Conservation (phyloP, 2,329 filamentous ascomycete species). For the Fusarium sp. region DNA sequence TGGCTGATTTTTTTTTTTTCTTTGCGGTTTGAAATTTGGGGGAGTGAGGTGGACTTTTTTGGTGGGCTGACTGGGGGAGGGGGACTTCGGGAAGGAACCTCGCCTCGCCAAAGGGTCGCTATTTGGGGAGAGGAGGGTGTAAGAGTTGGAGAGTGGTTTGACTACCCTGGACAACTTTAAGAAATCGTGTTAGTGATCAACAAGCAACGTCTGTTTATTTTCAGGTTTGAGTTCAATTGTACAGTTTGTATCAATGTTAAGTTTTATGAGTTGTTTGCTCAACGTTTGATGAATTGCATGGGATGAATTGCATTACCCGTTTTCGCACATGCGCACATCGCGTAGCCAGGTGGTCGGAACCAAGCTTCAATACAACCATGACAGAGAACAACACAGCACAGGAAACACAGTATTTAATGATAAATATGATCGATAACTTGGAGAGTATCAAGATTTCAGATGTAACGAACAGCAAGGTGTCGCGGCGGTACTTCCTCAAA, state of each 20-base stretch:
- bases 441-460: too few species aligned
- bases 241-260: neutral
- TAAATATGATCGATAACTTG: too few species aligned
- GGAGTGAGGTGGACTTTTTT: slow-evolving; percentile 30
- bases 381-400: too few species aligned
- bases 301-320: too few species aligned
- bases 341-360: too few species aligned
- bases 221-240: too few species aligned
- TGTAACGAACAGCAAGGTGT: too few species aligned
- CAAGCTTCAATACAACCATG: too few species aligned
- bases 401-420: too few species aligned
- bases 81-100: slow-evolving; percentile 33
- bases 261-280: neutral
- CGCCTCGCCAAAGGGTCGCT: slow-evolving; percentile 19
- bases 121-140: neutral
- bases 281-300: neutral
- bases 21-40: slow-evolving; percentile 37
- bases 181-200: neutral
- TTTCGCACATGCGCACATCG: too few species aligned
- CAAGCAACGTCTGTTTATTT: too few species aligned
- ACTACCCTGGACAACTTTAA: slow-evolving; percentile 26
- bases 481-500: too few species aligned
- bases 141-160: neutral
- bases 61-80: slow-evolving; percentile 32
- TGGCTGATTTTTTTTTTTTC: slow-evolving; percentile 12